Base-by-base conservation (phyloP, 495 filamentous ascomycete genomes). In the Friedmanniomyces endolithicus region DNA sequence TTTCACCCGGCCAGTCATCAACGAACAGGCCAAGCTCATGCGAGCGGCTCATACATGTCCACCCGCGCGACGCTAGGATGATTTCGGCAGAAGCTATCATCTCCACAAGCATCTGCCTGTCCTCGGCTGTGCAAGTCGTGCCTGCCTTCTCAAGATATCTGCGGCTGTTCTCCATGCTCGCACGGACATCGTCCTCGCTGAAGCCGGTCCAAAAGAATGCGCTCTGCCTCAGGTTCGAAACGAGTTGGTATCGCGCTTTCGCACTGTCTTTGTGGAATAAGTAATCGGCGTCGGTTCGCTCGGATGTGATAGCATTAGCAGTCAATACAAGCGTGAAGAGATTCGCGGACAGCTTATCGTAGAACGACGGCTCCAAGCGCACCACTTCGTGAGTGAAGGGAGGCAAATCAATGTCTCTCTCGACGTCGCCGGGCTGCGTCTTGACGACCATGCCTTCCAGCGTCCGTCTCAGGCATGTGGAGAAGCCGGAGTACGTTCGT, bases 181-280 rank as follows among this genome's bases (percentile, higher is more conserved):
- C 76, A 6, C 64, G 46, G 6, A 94, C 74, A 56, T 90, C 79
- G 12, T 73, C 71, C 0, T 64, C 56, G 0, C 81, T 79, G 55
- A 85, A 88, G 34, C 89, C 88, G 9, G 83, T 83, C 75, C 90
- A 95, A 71, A 88, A 92, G 63, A 95, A 94, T 39, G 85, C 85
- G n/a, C 87, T 82, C 63, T 94, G 85, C 23, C 86, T 75, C 29
- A 97, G 70, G 64, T 97, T 95, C 49, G 74, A 76, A 14, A 90
- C 82, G 0, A 90, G 72, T 27, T 78, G 70, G 43, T 77, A 70
- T 0, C 95, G 71, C 48, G 74, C 70, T 39, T 78, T 81, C 23
- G 77, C 67, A 62, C 88, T 90, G 7, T 75, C 77, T 0, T 79
- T 75, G 52, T 94, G 82, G 61, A 95, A 95, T 63, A 97, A 83